A percentile compares a stretch with the other conserved stretches of the same genome.
phyloP scores from a whole-genome alignment of 495 filamentous ascomycete species.

The Hyaloscypha hepaticicola region DNA sequence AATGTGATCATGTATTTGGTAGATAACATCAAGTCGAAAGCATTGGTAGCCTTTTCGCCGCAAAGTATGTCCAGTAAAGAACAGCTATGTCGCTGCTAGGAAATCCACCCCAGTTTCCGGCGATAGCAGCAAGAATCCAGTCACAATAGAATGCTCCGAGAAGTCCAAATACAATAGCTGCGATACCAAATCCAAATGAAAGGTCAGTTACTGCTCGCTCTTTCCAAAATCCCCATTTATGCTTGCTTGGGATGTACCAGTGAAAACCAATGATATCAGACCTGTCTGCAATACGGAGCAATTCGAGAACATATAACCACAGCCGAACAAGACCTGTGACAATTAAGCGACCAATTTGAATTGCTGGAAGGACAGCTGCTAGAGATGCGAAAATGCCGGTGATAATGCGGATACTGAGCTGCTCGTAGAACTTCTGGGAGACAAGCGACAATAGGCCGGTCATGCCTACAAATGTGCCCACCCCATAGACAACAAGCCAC shows the following conservation, averaged over 20 bases:
- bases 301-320: too few species aligned
- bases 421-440: too few species aligned
- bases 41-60: conserved; percentile 3
- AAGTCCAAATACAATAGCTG: not conserved
- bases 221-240: too few species aligned
- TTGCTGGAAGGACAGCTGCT: too few species aligned
- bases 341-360: too few species aligned
- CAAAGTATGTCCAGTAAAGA: not conserved
- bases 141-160: not conserved
- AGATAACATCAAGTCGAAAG: too few species aligned
- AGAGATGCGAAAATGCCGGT: not conserved
- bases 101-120: not conserved
- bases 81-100: not conserved
- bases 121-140: not conserved
- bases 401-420: not conserved
- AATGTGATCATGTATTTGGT: too few species aligned
- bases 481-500: not conserved
- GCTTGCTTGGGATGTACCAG: too few species aligned
- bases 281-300: not conserved
- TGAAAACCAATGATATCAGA: too few species aligned
- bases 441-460: too few species aligned
- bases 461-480: not conserved
- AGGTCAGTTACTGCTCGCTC: too few species aligned
- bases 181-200: not conserved
- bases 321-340: too few species aligned